Conservation (phyloP, 139 green algal species). For the Marvania coccoides region DNA sequence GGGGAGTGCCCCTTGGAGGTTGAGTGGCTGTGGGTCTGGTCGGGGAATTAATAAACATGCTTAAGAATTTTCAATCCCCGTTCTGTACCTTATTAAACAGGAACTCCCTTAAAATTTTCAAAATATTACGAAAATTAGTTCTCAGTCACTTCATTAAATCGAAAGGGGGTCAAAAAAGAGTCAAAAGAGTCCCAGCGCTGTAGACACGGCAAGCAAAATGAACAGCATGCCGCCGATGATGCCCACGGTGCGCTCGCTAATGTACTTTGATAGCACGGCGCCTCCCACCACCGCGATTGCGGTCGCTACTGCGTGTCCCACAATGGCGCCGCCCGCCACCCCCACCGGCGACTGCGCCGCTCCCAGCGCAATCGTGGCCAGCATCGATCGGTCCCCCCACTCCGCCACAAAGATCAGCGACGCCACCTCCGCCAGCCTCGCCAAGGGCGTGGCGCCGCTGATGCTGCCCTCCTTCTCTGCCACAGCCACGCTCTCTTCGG, state of each 20-base stretch:
- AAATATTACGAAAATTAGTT: background rate
- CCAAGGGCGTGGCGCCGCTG: background rate
- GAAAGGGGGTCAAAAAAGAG: background rate
- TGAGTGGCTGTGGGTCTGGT: background rate
- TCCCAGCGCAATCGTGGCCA: slow-evolving; percentile 92
- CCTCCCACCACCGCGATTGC: slow-evolving; percentile 85
- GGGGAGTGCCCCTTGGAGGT: background rate
- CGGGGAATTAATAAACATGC: too few species aligned
- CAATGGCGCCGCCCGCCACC: slow-evolving; percentile 80
- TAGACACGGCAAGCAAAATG: slow-evolving; percentile 84
- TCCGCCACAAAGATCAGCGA: slow-evolving; percentile 91
- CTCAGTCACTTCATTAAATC: background rate
- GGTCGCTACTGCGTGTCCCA: slow-evolving; percentile 83
- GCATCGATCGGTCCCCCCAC: slow-evolving; percentile 92
- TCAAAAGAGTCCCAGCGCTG: slow-evolving; percentile 50
- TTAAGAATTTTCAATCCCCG: too few species aligned
- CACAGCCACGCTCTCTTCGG: slow-evolving; percentile 50
- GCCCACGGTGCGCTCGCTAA: slow-evolving; percentile 83
- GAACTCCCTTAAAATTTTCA: too few species aligned
- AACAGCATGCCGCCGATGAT: slow-evolving; percentile 77
- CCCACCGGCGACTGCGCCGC: slow-evolving; percentile 81
- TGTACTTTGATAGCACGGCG: slow-evolving; percentile 69
- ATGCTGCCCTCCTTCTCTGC: slow-evolving; percentile 33
- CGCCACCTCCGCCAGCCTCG: slow-evolving; percentile 44
- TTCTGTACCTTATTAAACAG: too few species aligned